Evolutionary conservation across 192 early-diverging fungal species (phyloP), one percentile per base, ranked within the genome.

Genomic region (Podila epicladia): DNA sequence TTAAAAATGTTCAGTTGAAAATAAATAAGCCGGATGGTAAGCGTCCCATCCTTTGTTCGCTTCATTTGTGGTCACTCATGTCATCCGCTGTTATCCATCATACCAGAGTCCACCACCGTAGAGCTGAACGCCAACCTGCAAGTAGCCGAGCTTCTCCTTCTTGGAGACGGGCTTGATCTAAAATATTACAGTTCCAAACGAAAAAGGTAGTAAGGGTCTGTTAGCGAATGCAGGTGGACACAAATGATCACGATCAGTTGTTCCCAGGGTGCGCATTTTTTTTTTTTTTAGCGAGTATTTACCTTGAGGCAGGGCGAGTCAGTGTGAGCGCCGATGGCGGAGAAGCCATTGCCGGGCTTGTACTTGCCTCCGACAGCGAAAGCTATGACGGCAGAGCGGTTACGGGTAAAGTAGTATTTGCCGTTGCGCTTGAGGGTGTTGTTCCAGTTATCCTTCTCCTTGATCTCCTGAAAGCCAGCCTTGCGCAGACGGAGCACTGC

Each of bases 71-170:
- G 41, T 15, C 41, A 15, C 41, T 15, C 15, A 15, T 15, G 41
- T 45, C 41, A 45, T 45, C 15, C 13, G 12, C 15, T 45, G 3
- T 45, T 15, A 3, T 49, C 61, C 7, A 17, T 49, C 61, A 31
- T 76, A 76, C 95, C 97, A 98, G 20, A 98, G 84, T n/a, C 96
- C 97, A n/a, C 97, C 97, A 73, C 97, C 97, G 72, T 98, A 98
- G 48, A 91, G 69, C 83, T 97, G 94, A 33, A 94, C 93, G 64
- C 94, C 94, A 59, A 98, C 95, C 85, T 99, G 93, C 37, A 95
- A 85, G 83, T 97, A 98, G 22, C 95, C 96, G 26, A 73, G 78
- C 60, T 91, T 91, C 48, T 90, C 89, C 87, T 96, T 98, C 84
- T 96, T 97, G 31, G 96, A 97, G 49, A 95, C 86, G 20, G 98